phyloP scores from a whole-genome alignment of 306 rosid genomes.

The Fragaria vesca region DNA sequence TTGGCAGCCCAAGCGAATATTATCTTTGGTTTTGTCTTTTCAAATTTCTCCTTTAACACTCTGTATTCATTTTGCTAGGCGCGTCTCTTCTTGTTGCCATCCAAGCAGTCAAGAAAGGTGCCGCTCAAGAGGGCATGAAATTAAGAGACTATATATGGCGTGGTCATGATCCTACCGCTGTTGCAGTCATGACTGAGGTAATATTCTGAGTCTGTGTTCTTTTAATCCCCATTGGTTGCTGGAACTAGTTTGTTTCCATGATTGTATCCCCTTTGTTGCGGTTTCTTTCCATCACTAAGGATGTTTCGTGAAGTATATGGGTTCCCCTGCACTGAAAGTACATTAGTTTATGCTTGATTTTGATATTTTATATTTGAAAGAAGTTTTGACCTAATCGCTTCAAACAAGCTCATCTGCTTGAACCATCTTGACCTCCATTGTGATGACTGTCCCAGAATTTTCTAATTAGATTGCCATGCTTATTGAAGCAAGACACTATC shows the following conservation, averaged over 20 bases:
- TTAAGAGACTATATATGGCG: conserved; percentile 92
- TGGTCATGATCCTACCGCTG: conserved; percentile 98
- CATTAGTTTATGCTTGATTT: neutral
- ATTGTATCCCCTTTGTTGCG: neutral
- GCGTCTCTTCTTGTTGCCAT: conserved; percentile 97
- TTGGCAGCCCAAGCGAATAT: conserved; percentile 8
- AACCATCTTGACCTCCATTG: neutral
- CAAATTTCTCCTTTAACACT: conserved; percentile 11
- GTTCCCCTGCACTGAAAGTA: neutral
- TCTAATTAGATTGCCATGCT: neutral
- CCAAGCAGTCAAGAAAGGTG: conserved; percentile 98
- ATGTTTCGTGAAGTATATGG: neutral
- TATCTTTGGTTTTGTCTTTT: conserved; percentile 12
- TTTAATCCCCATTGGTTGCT: conserved; percentile 5
- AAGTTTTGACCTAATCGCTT: neutral
- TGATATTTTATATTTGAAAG: neutral
- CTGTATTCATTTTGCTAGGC: conserved; percentile 45
- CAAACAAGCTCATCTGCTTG: neutral
- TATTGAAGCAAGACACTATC: neutral
- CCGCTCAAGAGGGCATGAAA: conserved; percentile 93
- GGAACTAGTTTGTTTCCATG: neutral
- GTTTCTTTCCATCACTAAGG: neutral
- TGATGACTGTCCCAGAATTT: neutral
- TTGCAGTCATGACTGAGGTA: conserved; percentile 99
- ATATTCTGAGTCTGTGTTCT: conserved; percentile 5